Evolutionary conservation across 768 basidiomycete species (phyloP).

Genomic region (Suillus alpinus): DNA sequence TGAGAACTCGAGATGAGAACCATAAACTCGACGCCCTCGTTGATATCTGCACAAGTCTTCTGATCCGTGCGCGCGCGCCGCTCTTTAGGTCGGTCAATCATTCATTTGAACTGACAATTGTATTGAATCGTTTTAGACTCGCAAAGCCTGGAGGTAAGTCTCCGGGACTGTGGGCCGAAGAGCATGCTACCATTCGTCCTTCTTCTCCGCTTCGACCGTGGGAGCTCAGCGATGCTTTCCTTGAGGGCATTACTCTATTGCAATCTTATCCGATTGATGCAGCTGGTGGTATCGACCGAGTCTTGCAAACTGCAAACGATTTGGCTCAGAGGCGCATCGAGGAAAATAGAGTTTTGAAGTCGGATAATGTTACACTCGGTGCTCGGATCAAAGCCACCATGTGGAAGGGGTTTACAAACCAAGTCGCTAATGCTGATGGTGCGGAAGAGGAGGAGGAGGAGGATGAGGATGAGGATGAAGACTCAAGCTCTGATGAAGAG

Average conservation of each 20-base stretch:
- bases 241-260: constrained; percentile 62
- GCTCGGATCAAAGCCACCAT: constrained; percentile 55
- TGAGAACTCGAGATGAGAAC: constrained; percentile 48
- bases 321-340: constrained; percentile 51
- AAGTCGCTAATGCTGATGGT: constrained; percentile 37
- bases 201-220: constrained; percentile 45
- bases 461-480: constrained; percentile 26
- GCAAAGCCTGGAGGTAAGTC: constrained; percentile 44
- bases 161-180: constrained; percentile 55
- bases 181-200: constrained; percentile 33
- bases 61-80: constrained; percentile 52
- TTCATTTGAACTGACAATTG: constrained; percentile 2
- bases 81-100: constrained; percentile 48
- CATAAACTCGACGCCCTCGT: constrained; percentile 69
- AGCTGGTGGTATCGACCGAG: constrained; percentile 66
- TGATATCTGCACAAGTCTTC: constrained; percentile 68
- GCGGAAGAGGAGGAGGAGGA: constrained; percentile 30
- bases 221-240: constrained; percentile 62
- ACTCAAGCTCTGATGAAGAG: constrained; percentile 24
- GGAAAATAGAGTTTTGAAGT: constrained; percentile 30
- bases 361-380: constrained; percentile 45
- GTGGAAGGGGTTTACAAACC: constrained; percentile 68
- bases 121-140: constrained; percentile 38
- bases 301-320: constrained; percentile 67
- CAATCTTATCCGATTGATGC: constrained; percentile 62